Evolutionary conservation across 345 rosid species (phyloP), one percentile per base, ranked within the genome.

Genomic region (Reutealis trisperma): DNA sequence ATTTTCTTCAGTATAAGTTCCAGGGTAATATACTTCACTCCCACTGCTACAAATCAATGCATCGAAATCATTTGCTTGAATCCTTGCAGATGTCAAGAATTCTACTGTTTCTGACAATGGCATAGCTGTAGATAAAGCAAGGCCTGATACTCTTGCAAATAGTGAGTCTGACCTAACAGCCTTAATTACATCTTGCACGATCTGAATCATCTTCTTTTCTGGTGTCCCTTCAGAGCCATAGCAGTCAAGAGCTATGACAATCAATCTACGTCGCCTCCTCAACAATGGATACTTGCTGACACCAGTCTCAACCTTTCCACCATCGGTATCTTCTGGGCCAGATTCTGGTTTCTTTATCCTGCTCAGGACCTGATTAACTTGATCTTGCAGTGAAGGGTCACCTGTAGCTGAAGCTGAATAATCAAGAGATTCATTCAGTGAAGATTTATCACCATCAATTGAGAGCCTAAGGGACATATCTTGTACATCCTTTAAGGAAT

Each of bases 391-490:
- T 72, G 79, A 84, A 9, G 86, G 87, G 51, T 82, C 85, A 74
- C 87, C 90, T 18, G 84, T 16, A 45, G 86, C 61, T 2, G 80
- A 76, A 49, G 82, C 79, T 19, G 85, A 37, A 70, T 84, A 61
- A 67, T 95, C 94, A 1, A 89, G 69, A 52, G 90, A 84, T 68
- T 81, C 96, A 74, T 83, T 90, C 22, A 87, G 70, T 2, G 91
- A 91, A 19, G 88, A 77, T 77, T 87, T 93, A 5, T 94, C 98
- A 72, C 99, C 99, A 66, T 95, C 99, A 59, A 95, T 82, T 9
- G 98, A 95, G 72, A 95, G 93, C 84, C 99, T 85, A 4, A 95
- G 91, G 61, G 98, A 95, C 93, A 95, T 93, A 80, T 95, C 98
- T 74, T 90, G 97, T 70, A 93, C 98, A 41, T 93, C 98, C 85